These are phyloP conservation scores for Yarrowia keelungensis DNA, from an alignment of 805 yeast genomes.

Conservation along the genomic window DNA sequence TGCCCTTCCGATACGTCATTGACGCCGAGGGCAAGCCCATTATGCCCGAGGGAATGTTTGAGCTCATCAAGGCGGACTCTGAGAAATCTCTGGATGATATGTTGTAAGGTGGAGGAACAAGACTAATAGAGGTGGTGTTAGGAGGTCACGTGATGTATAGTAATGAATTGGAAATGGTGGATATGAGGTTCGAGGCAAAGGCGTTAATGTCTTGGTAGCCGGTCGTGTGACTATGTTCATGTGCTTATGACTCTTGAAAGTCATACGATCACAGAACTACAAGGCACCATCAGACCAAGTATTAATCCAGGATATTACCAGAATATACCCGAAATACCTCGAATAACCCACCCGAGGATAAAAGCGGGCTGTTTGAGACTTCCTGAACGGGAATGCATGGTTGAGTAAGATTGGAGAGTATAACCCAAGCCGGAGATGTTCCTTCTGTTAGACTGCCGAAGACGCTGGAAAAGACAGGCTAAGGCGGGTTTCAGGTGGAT, in stretches of 20 bases:
- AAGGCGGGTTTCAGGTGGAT: background rate
- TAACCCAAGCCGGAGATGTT: background rate
- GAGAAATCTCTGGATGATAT: constrained; percentile 64
- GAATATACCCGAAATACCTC: too few species aligned
- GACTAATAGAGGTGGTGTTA: background rate
- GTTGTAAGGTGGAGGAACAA: constrained; percentile 39
- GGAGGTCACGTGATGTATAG: too few species aligned
- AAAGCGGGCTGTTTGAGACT: background rate
- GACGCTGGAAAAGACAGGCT: background rate
- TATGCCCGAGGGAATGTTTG: constrained; percentile 89
- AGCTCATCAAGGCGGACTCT: constrained; percentile 82
- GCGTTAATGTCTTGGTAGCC: too few species aligned
- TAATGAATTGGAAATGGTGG: too few species aligned
- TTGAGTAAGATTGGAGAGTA: background rate
- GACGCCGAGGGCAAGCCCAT: constrained; percentile 72
- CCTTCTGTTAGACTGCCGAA: background rate
- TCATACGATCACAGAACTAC: background rate
- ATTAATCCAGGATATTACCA: background rate
- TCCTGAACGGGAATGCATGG: background rate
- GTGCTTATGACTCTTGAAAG: too few species aligned
- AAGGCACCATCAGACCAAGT: background rate
- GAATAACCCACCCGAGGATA: background rate
- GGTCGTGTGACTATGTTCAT: too few species aligned
- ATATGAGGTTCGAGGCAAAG: too few species aligned
- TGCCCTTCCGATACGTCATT: constrained; percentile 93